Evolutionary conservation across 768 basidiomycete species (phyloP).

Genomic region (Lactarius vividus): DNA sequence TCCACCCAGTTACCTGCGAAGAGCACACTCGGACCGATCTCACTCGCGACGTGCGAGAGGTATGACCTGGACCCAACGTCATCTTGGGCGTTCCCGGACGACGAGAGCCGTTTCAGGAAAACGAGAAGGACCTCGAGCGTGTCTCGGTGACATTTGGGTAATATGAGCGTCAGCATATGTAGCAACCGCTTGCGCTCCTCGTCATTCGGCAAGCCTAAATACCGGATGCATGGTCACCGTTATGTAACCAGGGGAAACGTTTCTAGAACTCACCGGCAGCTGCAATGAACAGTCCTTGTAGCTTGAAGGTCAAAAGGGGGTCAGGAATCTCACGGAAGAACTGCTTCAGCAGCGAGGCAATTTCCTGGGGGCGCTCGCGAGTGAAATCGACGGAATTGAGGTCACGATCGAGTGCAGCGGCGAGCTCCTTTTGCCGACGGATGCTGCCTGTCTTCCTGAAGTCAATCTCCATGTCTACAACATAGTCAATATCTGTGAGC

Average conservation of each 20-base stretch:
- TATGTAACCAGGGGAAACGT: neutral
- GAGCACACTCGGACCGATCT: slow-evolving; percentile 96
- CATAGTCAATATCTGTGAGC: neutral
- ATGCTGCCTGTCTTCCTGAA: slow-evolving; percentile 99
- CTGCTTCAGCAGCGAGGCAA: slow-evolving; percentile 95
- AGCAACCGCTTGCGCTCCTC: slow-evolving; percentile 79
- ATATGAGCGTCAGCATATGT: slow-evolving; percentile 78
- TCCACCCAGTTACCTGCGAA: slow-evolving; percentile 87
- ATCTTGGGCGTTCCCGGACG: slow-evolving; percentile 95
- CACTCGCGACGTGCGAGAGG: slow-evolving; percentile 89
- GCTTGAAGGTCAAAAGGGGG: slow-evolving; percentile 90
- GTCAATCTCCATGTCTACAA: slow-evolving; percentile 93
- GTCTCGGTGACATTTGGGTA: slow-evolving; percentile 93
- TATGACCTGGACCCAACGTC: slow-evolving; percentile 99
- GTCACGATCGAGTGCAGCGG: slow-evolving; percentile 91
- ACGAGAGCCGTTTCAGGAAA: slow-evolving; percentile 99
- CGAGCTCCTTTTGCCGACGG: slow-evolving; percentile 82
- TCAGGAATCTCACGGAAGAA: slow-evolving; percentile 96
- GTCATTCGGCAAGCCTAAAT: slow-evolving; percentile 63
- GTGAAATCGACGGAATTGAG: slow-evolving; percentile 86
- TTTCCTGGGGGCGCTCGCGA: slow-evolving; percentile 93
- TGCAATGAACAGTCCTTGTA: slow-evolving; percentile 84
- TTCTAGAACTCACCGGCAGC: slow-evolving; percentile 68
- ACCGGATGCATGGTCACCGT: slow-evolving; percentile 22
- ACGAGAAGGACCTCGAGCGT: slow-evolving; percentile 98